phyloP scores from a whole-genome alignment of 2,329 filamentous ascomycete species.

The Metarhizium brunneum region DNA sequence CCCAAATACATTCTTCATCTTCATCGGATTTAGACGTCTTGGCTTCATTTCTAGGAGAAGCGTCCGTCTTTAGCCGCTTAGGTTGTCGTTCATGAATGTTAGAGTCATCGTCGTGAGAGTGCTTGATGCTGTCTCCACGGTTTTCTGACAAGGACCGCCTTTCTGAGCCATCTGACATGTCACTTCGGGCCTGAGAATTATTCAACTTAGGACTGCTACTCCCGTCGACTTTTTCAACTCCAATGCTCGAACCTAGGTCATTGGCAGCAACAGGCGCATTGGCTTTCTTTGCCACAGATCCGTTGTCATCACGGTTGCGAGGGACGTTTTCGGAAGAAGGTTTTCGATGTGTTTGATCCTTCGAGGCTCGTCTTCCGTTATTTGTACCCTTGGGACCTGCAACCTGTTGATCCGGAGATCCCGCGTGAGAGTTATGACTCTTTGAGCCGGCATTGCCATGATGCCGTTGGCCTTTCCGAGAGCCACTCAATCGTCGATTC shows the following conservation, averaged over 20 bases:
- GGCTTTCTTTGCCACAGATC: neutral
- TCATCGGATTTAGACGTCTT: conserved; percentile 19
- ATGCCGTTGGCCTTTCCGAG: conserved; percentile 1
- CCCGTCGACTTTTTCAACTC: neutral
- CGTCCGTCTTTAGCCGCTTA: neutral
- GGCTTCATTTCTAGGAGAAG: conserved; percentile 8
- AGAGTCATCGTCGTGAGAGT: neutral
- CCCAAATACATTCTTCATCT: conserved; percentile 13
- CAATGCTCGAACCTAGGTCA: neutral
- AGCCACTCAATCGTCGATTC: conserved; percentile 1
- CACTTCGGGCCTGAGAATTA: neutral
- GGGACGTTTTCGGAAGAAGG: neutral
- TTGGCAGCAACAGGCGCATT: neutral
- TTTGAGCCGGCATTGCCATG: neutral
- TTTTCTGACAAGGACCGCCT: conserved; percentile 1
- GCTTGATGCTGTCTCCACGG: conserved; percentile 1
- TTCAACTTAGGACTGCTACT: neutral
- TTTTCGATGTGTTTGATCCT: neutral
- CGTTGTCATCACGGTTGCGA: neutral
- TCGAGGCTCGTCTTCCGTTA: neutral
- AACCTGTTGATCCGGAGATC: neutral
- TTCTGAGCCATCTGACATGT: neutral
- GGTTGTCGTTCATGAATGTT: neutral
- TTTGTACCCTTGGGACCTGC: neutral
- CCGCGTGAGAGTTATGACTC: neutral